Conservation (phyloP, 2,329 filamentous ascomycete species). For the Aspergillus pseudoviridinutans region DNA sequence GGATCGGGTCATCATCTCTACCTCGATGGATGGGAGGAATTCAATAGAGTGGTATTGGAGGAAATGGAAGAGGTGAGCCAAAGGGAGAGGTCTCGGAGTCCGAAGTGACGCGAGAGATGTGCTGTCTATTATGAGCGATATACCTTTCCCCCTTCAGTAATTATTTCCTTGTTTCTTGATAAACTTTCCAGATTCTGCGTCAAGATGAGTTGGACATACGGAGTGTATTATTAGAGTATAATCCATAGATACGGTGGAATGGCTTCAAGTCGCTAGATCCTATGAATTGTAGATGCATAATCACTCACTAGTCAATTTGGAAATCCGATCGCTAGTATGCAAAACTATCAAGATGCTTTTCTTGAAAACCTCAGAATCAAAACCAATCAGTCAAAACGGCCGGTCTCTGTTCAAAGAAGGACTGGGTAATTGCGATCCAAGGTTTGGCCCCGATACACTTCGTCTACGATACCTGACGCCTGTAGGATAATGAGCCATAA, state of each 20-base stretch:
- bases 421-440: slow-evolving; percentile 1
- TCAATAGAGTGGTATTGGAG: slow-evolving; percentile 60
- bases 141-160: neutral
- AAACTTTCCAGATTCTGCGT: neutral
- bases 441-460: slow-evolving; percentile 22
- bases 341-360: neutral
- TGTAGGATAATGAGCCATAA: slow-evolving; percentile 24
- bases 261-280: neutral
- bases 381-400: neutral
- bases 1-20: slow-evolving; percentile 71
- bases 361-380: neutral
- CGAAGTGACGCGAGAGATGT: neutral
- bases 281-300: neutral
- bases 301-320: neutral
- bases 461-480: slow-evolving; percentile 22
- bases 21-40: slow-evolving; percentile 66
- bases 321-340: neutral
- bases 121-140: neutral
- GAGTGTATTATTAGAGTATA: neutral
- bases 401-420: neutral
- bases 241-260: neutral
- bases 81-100: slow-evolving; percentile 20
- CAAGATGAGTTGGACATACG: neutral
- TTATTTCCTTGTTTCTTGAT: neutral
- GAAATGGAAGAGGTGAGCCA: slow-evolving; percentile 62